These are phyloP conservation scores for Penicillium rolfsii DNA, from an alignment of 2,329 filamentous ascomycete species.

Conservation along the genomic window DNA sequence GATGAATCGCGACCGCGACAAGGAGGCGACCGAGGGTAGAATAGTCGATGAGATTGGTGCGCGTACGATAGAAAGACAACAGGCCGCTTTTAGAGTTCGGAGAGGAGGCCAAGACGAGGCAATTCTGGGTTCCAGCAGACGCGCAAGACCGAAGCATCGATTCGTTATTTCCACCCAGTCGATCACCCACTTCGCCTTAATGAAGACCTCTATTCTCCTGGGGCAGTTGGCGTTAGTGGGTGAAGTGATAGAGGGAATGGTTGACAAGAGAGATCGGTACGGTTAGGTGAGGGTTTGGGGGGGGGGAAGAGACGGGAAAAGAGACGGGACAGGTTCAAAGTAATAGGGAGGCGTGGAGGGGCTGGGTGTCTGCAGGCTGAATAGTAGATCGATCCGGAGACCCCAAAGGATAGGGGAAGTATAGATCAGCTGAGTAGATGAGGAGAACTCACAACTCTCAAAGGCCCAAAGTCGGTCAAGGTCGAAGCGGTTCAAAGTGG, in stretches of 20 bases:
- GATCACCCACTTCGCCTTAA: conserved; percentile 31
- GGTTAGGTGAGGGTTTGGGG: conserved; percentile 19
- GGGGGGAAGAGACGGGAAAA: conserved; percentile 18
- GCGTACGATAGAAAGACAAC: conserved; percentile 36
- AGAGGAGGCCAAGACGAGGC: conserved; percentile 42
- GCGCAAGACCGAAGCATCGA: conserved; percentile 41
- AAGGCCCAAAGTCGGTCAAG: conserved; percentile 9
- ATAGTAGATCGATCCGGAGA: not conserved
- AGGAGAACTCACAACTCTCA: conserved; percentile 12
- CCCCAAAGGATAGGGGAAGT: not conserved
- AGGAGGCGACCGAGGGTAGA: conserved; percentile 15
- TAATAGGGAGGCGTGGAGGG: conserved; percentile 41
- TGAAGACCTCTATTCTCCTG: conserved; percentile 25
- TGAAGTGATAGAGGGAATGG: conserved; percentile 15
- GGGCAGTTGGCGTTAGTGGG: conserved; percentile 14
- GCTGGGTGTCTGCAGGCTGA: conserved; percentile 29
- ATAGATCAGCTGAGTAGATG: not conserved
- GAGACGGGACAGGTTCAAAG: conserved; percentile 17
- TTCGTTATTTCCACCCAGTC: conserved; percentile 30
- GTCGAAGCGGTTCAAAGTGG: conserved; percentile 12
- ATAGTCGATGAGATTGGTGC: conserved; percentile 26
- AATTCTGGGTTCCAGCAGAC: conserved; percentile 36
- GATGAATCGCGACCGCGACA: conserved; percentile 25
- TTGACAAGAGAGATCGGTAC: conserved; percentile 14
- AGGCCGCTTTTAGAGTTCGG: conserved; percentile 41